Conservation (phyloP, 345 rosid species). For the Arabidopsis arenosa region DNA sequence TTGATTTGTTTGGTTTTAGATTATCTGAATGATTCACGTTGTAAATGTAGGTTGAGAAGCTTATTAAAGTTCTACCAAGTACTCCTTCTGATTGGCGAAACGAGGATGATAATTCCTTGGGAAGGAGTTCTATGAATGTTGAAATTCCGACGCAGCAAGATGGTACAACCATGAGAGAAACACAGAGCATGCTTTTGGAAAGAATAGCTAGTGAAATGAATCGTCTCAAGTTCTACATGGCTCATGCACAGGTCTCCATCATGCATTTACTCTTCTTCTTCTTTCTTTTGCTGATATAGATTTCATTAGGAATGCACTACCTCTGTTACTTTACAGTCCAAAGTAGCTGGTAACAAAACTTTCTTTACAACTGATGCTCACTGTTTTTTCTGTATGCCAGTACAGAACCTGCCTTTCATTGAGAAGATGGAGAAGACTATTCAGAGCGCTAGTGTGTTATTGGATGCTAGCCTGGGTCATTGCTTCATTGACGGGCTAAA, state of each 20-base stretch:
- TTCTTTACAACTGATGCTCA: conserved; percentile 48
- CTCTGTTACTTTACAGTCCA: background rate
- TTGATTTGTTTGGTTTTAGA: background rate
- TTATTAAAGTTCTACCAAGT: conserved; percentile 88
- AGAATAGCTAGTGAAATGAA: conserved; percentile 99
- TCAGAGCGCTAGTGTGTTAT: conserved; percentile 76
- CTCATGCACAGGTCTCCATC: conserved; percentile 90
- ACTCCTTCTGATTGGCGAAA: conserved; percentile 83
- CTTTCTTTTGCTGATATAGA: background rate
- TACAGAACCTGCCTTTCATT: conserved; percentile 98
- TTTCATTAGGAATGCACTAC: conserved; percentile 7
- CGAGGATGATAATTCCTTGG: conserved; percentile 58
- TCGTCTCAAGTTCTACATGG: conserved; percentile 86
- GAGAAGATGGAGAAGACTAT: conserved; percentile 97
- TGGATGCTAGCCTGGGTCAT: conserved; percentile 95
- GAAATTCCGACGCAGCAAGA: conserved; percentile 59
- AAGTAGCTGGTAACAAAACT: background rate
- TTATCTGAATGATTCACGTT: conserved; percentile 7
- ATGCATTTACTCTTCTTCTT: conserved; percentile 9
- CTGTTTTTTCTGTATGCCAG: conserved; percentile 58
- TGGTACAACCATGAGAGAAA: conserved; percentile 84
- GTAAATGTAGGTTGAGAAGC: conserved; percentile 82
- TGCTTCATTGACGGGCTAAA: conserved; percentile 94
- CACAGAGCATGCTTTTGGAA: conserved; percentile 96
- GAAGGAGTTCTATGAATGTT: conserved; percentile 52